A percentile compares a stretch with the other conserved stretches of the same genome.
phyloP scores from a whole-genome alignment of 108 stramenopile species.

The Fistulifera solaris region DNA sequence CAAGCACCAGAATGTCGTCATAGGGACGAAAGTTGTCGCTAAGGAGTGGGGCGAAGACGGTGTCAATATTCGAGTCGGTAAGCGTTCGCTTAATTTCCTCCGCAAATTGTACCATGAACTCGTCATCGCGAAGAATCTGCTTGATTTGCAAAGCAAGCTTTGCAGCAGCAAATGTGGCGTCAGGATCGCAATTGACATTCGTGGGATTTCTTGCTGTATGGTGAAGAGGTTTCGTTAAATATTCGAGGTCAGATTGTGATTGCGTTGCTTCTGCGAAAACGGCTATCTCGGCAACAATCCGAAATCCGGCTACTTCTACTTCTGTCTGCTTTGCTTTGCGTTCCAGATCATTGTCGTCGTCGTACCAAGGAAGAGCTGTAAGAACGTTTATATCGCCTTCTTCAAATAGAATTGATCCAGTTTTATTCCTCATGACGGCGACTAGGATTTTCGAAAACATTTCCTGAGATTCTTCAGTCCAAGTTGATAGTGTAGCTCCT shows the following conservation, averaged over 20 bases:
- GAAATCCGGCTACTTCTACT: neutral
- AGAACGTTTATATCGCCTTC: slow-evolving; percentile 38
- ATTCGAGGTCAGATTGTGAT: neutral
- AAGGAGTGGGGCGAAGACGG: neutral
- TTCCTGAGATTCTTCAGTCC: slow-evolving; percentile 6
- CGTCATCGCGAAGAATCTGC: slow-evolving; percentile 9
- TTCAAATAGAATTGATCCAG: slow-evolving; percentile 5
- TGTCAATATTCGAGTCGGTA: no score
- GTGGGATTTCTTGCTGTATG: neutral
- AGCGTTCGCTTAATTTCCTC: slow-evolving; percentile 3
- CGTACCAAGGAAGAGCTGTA: slow-evolving; percentile 22
- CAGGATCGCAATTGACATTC: neutral
- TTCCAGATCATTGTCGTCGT: slow-evolving; percentile 1
- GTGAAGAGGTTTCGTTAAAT: neutral
- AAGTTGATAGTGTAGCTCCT: slow-evolving; percentile 15
- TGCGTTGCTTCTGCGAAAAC: neutral
- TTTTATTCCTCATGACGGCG: neutral
- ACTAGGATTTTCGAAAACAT: slow-evolving; percentile 3
- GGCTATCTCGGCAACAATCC: neutral
- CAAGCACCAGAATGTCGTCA: slow-evolving; percentile 17
- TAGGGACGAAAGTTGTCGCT: neutral
- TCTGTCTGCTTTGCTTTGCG: neutral
- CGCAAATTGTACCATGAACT: slow-evolving; percentile 11
- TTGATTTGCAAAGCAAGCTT: slow-evolving; percentile 16
- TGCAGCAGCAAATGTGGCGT: slow-evolving; percentile 4